Evolutionary conservation across 306 rosid species (phyloP).

Genomic region (Corylus americana): DNA sequence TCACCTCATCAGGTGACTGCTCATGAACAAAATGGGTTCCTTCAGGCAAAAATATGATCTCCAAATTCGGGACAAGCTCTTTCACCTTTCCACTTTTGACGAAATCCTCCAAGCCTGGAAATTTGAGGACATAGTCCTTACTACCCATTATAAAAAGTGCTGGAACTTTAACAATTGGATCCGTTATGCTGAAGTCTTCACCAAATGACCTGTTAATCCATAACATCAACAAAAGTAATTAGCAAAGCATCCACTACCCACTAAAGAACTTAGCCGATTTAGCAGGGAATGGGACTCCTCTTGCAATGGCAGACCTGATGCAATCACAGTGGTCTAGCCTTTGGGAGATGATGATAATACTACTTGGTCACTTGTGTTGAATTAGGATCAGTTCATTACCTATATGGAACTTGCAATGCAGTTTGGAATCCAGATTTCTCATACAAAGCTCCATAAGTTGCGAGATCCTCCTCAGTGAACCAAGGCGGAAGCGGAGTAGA

Average conservation of each 20-base stretch:
- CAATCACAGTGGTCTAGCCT: neutral
- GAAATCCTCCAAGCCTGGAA: slow-evolving; percentile 67
- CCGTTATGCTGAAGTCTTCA: slow-evolving; percentile 39
- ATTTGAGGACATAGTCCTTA: slow-evolving; percentile 61
- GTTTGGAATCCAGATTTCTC: slow-evolving; percentile 77
- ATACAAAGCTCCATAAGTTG: slow-evolving; percentile 59
- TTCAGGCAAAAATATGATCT: slow-evolving; percentile 56
- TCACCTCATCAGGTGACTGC: slow-evolving; percentile 68
- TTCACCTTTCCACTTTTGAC: slow-evolving; percentile 51
- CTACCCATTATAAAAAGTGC: slow-evolving; percentile 59
- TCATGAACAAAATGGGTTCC: slow-evolving; percentile 93
- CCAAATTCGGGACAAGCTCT: slow-evolving; percentile 56
- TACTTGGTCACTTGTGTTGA: neutral
- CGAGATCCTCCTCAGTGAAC: slow-evolving; percentile 77
- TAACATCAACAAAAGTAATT: slow-evolving; percentile 5
- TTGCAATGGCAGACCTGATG: neutral
- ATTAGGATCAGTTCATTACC: slow-evolving; percentile 40
- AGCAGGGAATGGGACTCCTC: neutral
- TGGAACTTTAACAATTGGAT: slow-evolving; percentile 55
- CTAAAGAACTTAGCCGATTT: neutral
- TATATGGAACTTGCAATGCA: slow-evolving; percentile 73
- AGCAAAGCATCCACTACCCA: slow-evolving; percentile 18
- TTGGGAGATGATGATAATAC: neutral
- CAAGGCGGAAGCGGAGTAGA: slow-evolving; percentile 75
- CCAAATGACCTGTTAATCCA: slow-evolving; percentile 47